Evolutionary conservation across 2,329 filamentous ascomycete genomes (phyloP).

Genomic region (Alternaria sp.): DNA sequence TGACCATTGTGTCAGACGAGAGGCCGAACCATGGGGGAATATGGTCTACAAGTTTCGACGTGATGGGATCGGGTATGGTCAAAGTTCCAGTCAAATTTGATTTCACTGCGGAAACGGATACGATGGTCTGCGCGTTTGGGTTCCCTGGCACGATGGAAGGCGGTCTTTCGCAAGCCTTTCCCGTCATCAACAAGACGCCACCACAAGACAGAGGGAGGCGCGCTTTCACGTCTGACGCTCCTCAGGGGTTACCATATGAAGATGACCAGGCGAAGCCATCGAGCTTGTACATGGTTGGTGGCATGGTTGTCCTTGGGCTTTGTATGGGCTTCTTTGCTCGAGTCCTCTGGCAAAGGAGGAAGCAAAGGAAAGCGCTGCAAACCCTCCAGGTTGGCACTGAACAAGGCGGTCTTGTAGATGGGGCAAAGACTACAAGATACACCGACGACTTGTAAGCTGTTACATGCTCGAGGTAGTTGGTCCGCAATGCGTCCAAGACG

Average conservation of each 20-base stretch:
- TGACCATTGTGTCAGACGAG: not conserved
- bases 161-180: not conserved
- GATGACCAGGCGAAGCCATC: not conserved
- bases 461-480: not conserved
- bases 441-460: not conserved
- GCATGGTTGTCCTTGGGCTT: not conserved
- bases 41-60: not conserved
- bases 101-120: not conserved
- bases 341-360: not conserved
- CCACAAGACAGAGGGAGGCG: not conserved
- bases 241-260: not conserved
- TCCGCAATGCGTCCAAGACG: conserved; percentile 1
- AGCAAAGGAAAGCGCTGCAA: not conserved
- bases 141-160: not conserved
- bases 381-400: not conserved
- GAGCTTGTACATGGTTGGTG: not conserved
- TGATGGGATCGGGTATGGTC: conserved; percentile 1
- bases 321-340: not conserved
- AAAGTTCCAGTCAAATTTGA: not conserved
- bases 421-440: not conserved
- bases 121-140: conserved; percentile 1
- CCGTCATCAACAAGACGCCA: not conserved
- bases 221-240: not conserved
- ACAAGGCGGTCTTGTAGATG: not conserved
- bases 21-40: not conserved